Evolutionary conservation across 176 grass and related monocot genomes (phyloP).

Genomic region (Carex scoparia): DNA sequence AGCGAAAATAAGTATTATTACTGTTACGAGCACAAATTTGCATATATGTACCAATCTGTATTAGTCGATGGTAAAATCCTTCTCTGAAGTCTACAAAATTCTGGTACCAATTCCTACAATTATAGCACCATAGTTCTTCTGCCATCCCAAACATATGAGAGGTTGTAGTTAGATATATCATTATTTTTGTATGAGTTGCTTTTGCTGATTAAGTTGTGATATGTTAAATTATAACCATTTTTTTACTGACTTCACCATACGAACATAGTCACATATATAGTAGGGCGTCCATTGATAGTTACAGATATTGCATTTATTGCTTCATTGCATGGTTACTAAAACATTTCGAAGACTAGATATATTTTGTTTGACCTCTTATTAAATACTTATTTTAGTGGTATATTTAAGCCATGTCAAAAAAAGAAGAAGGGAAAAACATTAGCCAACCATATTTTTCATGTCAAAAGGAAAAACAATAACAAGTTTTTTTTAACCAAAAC

Average conservation of each 20-base stretch:
- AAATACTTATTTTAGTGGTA: not conserved
- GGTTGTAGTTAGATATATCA: not conserved
- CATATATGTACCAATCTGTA: no score
- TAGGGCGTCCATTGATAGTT: not conserved
- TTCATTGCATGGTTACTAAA: constrained; percentile 1
- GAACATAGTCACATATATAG: not conserved
- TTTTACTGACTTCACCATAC: not conserved
- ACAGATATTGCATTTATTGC: not conserved
- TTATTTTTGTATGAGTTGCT: not conserved
- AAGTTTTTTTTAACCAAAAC: not conserved
- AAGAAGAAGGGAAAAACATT: no score
- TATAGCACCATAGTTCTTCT: not conserved
- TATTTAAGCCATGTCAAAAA: not conserved
- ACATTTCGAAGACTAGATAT: not conserved
- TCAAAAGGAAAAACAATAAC: not conserved
- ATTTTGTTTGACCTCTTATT: not conserved
- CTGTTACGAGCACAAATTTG: no score
- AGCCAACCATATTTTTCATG: not conserved
- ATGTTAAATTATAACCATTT: not conserved
- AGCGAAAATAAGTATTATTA: no score
- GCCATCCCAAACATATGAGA: not conserved
- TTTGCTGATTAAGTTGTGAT: not conserved
- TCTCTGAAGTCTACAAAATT: not conserved
- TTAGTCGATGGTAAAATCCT: no score
- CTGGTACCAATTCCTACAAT: not conserved